Base-by-base conservation (phyloP, 257 asterid genomes). In the Thymus mandschuricus region DNA sequence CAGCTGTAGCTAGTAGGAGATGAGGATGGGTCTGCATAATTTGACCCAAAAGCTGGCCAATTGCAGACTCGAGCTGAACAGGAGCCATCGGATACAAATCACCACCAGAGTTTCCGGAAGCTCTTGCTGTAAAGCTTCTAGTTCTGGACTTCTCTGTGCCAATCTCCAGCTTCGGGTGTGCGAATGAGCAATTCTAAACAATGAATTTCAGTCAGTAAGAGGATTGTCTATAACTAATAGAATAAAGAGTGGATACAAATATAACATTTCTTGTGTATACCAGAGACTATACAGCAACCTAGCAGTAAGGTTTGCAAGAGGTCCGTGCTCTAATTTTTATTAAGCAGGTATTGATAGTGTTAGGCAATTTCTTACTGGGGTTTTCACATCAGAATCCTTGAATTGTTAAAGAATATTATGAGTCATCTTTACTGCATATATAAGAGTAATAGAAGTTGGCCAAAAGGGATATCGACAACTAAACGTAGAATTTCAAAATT, bases 31-130 rank as follows among this genome's bases (percentile, higher is more conserved):
- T 93, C 73, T 79, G 92, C 60, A 83, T 67, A 62, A 89, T 85
- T 73, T 93, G 87, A 52, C 81, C 70, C 86, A 93, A 83, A 76
- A 88, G 87, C 79, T 86, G 96, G 70, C 98, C 98, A 70, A 87
- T 86, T n/a, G 98, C 85, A 30, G 98, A 82, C 79, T 85, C 94
- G 71, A 93, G 81, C 79, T 81, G 86, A 74, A 89, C 82, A 72
- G 98, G 98, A 78, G 94, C 93, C 81, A 78, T 44, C 5, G 91
- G 90, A 80, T 80, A 69, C 76, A 85, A 63, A 74, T 87, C 82
- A 40, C 88, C 92, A 6, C 80, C 81, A 5, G 85, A 76, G 71
- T 76, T 82, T 68, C 77, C 91, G 44, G 93, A 86, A 70, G 92
- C 88, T 78, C 89, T 89, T 12, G 79, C 86, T 34, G 71, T 49